These are phyloP conservation scores for Acanthamoeba rhysodes DNA, from an alignment of 208 protist species.

Conservation along the genomic window DNA sequence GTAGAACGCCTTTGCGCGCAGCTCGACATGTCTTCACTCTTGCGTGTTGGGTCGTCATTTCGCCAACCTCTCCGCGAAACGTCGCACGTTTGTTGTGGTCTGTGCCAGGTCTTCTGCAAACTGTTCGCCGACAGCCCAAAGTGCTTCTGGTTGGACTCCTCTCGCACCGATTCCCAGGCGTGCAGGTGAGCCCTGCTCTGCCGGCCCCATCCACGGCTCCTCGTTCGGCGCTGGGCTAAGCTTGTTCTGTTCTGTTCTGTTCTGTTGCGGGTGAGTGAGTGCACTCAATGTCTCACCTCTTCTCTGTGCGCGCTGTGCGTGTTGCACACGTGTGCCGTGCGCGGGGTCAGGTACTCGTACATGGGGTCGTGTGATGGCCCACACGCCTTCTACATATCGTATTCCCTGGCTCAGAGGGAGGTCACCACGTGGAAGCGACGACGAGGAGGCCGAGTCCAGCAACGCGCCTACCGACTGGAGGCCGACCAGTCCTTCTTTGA, in stretches of 20 bases:
- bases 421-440: not conserved
- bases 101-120: not conserved
- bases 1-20: too few species aligned
- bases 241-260: too few species aligned
- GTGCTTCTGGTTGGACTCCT: constrained; percentile 70
- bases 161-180: not conserved
- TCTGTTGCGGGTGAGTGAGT: too few species aligned
- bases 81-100: too few species aligned
- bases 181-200: constrained; percentile 11
- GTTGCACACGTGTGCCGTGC: too few species aligned
- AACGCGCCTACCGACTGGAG: not conserved
- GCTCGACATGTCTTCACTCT: too few species aligned
- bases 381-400: not conserved
- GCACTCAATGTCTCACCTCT: too few species aligned
- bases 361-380: not conserved
- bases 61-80: too few species aligned
- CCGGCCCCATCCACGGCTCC: too few species aligned
- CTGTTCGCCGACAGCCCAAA: not conserved
- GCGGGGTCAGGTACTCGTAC: not conserved
- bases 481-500: not conserved
- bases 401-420: not conserved
- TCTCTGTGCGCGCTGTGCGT: too few species aligned
- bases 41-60: too few species aligned
- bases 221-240: too few species aligned
- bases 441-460: not conserved